Evolutionary conservation across 192 early-diverging fungal genomes (phyloP).

Genomic region (Coemansia sp.): DNA sequence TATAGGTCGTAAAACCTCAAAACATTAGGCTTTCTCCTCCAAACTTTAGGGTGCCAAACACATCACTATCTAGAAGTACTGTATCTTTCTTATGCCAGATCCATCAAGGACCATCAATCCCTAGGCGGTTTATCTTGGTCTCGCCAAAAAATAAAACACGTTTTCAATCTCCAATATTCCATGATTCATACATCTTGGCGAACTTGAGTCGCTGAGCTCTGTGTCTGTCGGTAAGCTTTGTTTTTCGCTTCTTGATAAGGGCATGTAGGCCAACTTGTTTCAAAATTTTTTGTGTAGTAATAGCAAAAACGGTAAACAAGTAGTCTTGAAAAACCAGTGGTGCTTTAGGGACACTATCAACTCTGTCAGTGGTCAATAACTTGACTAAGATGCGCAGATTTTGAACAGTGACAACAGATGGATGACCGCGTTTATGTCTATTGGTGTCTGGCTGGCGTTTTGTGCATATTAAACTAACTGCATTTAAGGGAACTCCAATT

Average conservation of each 20-base stretch:
- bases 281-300: background rate
- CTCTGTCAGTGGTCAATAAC: background rate
- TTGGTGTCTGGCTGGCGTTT: background rate
- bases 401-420: background rate
- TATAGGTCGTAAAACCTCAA: no score
- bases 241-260: background rate
- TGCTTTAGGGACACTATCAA: background rate
- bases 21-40: conserved; percentile 32
- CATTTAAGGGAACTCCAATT: background rate
- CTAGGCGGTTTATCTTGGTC: conserved; percentile 40
- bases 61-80: conserved; percentile 6
- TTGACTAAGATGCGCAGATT: background rate
- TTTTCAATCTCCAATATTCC: conserved; percentile 35
- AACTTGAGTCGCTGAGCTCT: conserved; percentile 1
- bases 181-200: conserved; percentile 22
- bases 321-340: background rate
- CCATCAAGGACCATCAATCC: conserved; percentile 34
- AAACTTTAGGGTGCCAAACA: conserved; percentile 26
- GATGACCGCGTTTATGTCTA: background rate
- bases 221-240: background rate
- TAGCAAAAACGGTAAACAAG: background rate
- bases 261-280: background rate
- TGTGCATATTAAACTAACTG: background rate
- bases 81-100: conserved; percentile 10
- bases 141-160: conserved; percentile 43